phyloP scores from a whole-genome alignment of 768 basidiomycete species.

The Tricholoma furcatifolium region DNA sequence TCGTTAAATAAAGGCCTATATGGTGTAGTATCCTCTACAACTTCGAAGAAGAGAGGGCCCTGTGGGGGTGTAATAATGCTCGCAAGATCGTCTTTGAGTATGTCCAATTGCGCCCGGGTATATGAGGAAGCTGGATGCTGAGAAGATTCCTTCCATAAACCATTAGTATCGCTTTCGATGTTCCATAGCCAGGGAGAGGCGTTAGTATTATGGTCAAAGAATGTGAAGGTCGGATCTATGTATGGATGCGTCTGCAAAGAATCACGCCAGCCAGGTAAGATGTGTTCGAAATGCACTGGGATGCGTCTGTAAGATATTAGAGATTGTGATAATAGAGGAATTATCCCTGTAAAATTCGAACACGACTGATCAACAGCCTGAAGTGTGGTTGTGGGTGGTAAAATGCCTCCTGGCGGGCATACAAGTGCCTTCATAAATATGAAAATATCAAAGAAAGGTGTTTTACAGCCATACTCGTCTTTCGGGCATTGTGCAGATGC shows the following conservation, averaged over 20 bases:
- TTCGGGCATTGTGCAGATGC: conserved; percentile 8
- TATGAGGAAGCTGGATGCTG: not conserved
- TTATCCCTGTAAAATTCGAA: too few relatives aligned
- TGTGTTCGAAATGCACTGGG: conserved; percentile 12
- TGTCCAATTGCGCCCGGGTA: conserved; percentile 9
- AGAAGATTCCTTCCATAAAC: not conserved
- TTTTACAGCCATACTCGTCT: conserved; percentile 5
- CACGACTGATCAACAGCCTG: conserved; percentile 21
- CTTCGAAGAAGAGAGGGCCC: conserved; percentile 15
- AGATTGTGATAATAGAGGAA: conserved; percentile 4
- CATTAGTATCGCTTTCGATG: conserved; percentile 3
- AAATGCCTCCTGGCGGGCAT: not conserved
- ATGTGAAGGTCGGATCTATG: conserved; percentile 11
- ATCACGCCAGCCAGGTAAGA: conserved; percentile 11
- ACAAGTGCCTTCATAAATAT: conserved; percentile 8
- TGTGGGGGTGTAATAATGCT: conserved; percentile 11
- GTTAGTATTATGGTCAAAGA: conserved; percentile 15
- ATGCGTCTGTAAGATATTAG: conserved; percentile 9
- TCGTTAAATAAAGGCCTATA: conserved; percentile 16
- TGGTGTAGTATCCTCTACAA: conserved; percentile 14
- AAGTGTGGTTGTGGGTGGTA: not conserved
- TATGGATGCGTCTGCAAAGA: conserved; percentile 7
- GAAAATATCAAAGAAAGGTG: not conserved
- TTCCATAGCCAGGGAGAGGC: conserved; percentile 11
- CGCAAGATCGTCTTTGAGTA: conserved; percentile 10